Evolutionary conservation across 768 basidiomycete species (phyloP), one percentile per base, ranked within the genome.

Genomic region (Clitopilus passeckerianus): DNA sequence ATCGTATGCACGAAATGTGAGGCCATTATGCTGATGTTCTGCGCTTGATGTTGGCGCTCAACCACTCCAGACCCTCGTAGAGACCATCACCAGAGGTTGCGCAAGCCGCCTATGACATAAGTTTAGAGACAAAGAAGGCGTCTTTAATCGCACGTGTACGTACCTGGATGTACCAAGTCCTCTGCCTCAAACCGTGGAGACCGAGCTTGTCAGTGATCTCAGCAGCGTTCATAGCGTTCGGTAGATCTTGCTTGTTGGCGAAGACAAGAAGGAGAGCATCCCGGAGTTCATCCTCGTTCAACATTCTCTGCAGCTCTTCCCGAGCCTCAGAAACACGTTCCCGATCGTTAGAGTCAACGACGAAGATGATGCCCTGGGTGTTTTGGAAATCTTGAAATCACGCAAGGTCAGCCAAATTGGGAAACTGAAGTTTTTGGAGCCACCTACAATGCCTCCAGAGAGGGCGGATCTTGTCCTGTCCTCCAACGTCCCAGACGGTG

Each of bases 401-500:
- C 20, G n/a, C n/a, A 50, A 50, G 57, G 59, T 64, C 35, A 66
- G 62, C 59, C 60, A 68, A 60, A 63, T 56, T 34, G 60, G 34
- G 34, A 41, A 41, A 16, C 56, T 63, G 60, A 61, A 65, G 63
- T 46, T 34, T 57, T 62, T 55, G 59, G 64, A 61, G 63, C 56
- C 57, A 86, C 94, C 71, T 71, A 97, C 97, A 99, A 82, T 99
- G 97, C 87, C 96, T 93, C 97, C 97, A 99, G 68, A 98, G 87
- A 67, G 96, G 96, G 69, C 96, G 89, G 76, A 98, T 98, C 89
- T 98, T 99, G 80, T 99, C 96, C 80, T 99, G 96, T 69, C 96
- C 97, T 86, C 97, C 97, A 64, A 99, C 97, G 79, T 99, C 97
- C 97, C 97, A 98, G 52, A 98, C 97, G 22, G 96, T 99, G 86